Conservation (phyloP, 2,329 filamentous ascomycete species). For the Clonostachys sp. region DNA sequence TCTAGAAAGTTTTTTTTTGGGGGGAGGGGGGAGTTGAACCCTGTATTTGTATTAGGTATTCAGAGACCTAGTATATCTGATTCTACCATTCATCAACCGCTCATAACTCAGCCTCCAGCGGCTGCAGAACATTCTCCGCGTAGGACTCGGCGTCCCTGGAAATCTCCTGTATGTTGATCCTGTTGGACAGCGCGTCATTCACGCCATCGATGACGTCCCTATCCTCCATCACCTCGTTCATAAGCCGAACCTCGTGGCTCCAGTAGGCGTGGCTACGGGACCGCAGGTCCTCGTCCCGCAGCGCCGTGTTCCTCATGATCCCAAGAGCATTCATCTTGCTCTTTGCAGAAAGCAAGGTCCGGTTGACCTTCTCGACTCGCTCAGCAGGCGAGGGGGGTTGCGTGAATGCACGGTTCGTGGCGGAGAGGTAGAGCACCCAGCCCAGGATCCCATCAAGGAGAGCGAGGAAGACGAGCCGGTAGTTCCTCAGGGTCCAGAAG, state of each 20-base stretch:
- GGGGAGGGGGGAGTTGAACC: neutral
- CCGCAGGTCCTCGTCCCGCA: slow-evolving; percentile 69
- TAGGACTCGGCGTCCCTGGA: slow-evolving; percentile 61
- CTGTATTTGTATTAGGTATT: neutral
- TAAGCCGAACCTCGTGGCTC: slow-evolving; percentile 69
- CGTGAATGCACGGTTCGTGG: slow-evolving; percentile 75
- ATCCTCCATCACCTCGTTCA: slow-evolving; percentile 74
- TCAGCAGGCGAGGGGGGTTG: slow-evolving; percentile 56
- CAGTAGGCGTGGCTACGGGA: slow-evolving; percentile 69
- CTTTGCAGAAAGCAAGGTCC: slow-evolving; percentile 53
- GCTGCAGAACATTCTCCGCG: slow-evolving; percentile 36
- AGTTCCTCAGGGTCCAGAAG: slow-evolving; percentile 63
- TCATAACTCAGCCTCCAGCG: slow-evolving; percentile 10
- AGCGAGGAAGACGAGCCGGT: slow-evolving; percentile 61
- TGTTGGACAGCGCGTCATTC: slow-evolving; percentile 59
- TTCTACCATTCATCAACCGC: too few species aligned
- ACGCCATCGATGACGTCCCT: slow-evolving; percentile 69
- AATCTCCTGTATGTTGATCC: slow-evolving; percentile 59
- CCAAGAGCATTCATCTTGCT: slow-evolving; percentile 68
- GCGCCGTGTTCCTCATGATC: slow-evolving; percentile 74
- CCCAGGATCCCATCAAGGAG: slow-evolving; percentile 60
- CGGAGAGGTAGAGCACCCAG: slow-evolving; percentile 66
- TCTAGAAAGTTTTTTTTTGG: neutral
- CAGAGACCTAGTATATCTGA: too few species aligned
- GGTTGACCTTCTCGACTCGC: slow-evolving; percentile 57